phyloP scores from a whole-genome alignment of 176 grass and related monocot genomes.

The Elaeis guineensis region DNA sequence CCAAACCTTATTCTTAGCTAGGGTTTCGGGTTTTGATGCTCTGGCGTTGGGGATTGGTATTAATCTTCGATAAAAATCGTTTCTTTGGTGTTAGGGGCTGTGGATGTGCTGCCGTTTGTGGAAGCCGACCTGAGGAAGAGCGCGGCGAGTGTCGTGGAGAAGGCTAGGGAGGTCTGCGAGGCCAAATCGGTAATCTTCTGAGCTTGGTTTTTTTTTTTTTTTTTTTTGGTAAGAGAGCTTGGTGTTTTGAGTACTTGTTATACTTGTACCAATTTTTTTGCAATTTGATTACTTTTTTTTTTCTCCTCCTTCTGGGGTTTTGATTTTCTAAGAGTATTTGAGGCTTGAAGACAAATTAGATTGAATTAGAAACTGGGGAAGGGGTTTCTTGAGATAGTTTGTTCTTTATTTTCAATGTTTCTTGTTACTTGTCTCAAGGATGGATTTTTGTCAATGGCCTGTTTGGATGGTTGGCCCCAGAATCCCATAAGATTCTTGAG shows the following conservation, averaged over 20 bases:
- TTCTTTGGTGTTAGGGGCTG: slow-evolving; percentile 10
- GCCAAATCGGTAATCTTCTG: slow-evolving; percentile 26
- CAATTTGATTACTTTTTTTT: background rate
- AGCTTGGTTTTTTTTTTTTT: background rate
- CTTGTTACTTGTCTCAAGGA: too few relatives aligned
- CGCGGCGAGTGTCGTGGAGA: slow-evolving; percentile 33
- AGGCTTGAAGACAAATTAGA: too few relatives aligned
- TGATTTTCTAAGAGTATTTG: too few relatives aligned
- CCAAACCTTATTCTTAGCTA: background rate
- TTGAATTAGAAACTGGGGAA: too few relatives aligned
- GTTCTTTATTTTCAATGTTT: too few relatives aligned
- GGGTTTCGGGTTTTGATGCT: too few relatives aligned
- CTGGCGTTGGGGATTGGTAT: background rate
- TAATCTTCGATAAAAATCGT: background rate
- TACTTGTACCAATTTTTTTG: background rate
- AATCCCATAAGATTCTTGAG: too few relatives aligned
- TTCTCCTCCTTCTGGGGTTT: too few relatives aligned
- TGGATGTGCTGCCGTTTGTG: slow-evolving; percentile 32
- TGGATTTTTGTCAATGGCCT: too few relatives aligned
- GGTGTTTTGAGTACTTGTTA: background rate
- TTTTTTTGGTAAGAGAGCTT: too few relatives aligned
- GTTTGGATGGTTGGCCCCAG: too few relatives aligned
- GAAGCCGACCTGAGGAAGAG: slow-evolving; percentile 39
- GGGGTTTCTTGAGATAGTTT: too few relatives aligned
- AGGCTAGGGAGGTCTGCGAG: slow-evolving; percentile 35